Conservation (phyloP, 305 asterid genomes). For the Caryopteris hybrid region DNA sequence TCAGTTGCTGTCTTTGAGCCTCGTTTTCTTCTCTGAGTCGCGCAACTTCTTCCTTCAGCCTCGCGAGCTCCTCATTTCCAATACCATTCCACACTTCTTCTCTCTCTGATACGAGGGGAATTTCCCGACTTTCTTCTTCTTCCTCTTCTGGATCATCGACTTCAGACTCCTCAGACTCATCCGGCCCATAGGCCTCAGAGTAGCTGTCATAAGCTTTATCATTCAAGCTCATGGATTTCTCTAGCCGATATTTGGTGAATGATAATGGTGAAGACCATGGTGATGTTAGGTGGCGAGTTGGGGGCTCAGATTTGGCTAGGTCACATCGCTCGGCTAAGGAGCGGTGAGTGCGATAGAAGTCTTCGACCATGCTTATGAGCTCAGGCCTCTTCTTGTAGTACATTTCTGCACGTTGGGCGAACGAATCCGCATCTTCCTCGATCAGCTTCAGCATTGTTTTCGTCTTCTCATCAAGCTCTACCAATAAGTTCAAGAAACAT, state of each 20-base stretch:
- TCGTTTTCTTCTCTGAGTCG: slow-evolving; percentile 56
- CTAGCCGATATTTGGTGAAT: slow-evolving; percentile 44
- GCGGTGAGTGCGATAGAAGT: slow-evolving; percentile 74
- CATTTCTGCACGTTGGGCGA: slow-evolving; percentile 94
- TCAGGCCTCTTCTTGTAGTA: slow-evolving; percentile 89
- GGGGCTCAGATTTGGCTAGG: slow-evolving; percentile 55
- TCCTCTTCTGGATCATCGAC: slow-evolving; percentile 82
- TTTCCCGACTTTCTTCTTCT: slow-evolving; percentile 7
- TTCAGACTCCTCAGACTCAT: slow-evolving; percentile 63
- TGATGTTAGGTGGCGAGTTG: slow-evolving; percentile 41
- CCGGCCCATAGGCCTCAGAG: slow-evolving; percentile 68
- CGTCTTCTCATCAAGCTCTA: slow-evolving; percentile 79
- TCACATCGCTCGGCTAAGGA: slow-evolving; percentile 77
- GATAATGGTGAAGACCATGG: slow-evolving; percentile 61
- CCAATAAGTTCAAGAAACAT: neutral
- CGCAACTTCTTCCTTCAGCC: slow-evolving; percentile 57
- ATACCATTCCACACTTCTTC: slow-evolving; percentile 16
- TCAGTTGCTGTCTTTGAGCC: slow-evolving; percentile 46
- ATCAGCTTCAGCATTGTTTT: slow-evolving; percentile 66
- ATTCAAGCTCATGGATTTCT: slow-evolving; percentile 37
- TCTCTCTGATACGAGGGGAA: slow-evolving; percentile 4
- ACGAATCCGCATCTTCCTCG: slow-evolving; percentile 90
- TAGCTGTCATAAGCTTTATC: slow-evolving; percentile 76
- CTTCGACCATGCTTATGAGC: slow-evolving; percentile 81
- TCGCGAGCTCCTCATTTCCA: slow-evolving; percentile 26